phyloP scores from a whole-genome alignment of 768 basidiomycete genomes.

The Kwoniella sp. region DNA sequence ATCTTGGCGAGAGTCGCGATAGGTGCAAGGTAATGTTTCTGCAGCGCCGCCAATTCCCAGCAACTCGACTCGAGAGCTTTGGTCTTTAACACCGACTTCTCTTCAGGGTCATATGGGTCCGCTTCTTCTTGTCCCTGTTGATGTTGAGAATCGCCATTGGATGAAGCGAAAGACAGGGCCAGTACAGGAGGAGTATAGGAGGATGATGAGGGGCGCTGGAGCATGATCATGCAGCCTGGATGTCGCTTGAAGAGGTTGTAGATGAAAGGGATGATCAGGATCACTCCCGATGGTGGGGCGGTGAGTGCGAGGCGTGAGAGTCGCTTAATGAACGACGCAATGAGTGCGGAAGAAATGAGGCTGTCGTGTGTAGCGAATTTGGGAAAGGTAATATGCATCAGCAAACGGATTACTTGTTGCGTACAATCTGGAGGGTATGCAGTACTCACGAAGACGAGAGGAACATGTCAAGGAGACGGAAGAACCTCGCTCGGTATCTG shows the following conservation, averaged over 20 bases:
- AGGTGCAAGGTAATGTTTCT: slow-evolving; percentile 77
- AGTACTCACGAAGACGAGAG: slow-evolving; percentile 79
- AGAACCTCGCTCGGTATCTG: slow-evolving; percentile 91
- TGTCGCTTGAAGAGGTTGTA: slow-evolving; percentile 93
- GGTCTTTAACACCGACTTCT: slow-evolving; percentile 74
- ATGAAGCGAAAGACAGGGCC: not conserved
- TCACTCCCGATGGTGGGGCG: slow-evolving; percentile 85
- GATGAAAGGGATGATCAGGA: slow-evolving; percentile 87
- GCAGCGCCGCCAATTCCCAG: slow-evolving; percentile 85
- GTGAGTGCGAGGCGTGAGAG: slow-evolving; percentile 78
- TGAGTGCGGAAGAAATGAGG: slow-evolving; percentile 83
- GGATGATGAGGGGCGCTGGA: slow-evolving; percentile 64
- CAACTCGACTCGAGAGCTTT: slow-evolving; percentile 82
- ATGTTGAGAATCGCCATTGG: not conserved
- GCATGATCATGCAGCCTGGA: slow-evolving; percentile 88
- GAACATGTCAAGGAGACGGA: slow-evolving; percentile 87
- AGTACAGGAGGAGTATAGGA: not conserved
- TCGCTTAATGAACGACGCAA: slow-evolving; percentile 93
- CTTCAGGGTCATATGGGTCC: slow-evolving; percentile 71
- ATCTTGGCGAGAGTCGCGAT: slow-evolving; percentile 87
- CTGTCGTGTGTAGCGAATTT: slow-evolving; percentile 56
- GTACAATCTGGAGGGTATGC: too few species aligned
- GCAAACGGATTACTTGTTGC: not conserved
- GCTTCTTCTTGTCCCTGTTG: slow-evolving; percentile 5
- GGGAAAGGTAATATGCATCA: not conserved